Evolutionary conservation across 2,329 filamentous ascomycete species (phyloP).

Genomic region (Scolecobasidium constrictum): DNA sequence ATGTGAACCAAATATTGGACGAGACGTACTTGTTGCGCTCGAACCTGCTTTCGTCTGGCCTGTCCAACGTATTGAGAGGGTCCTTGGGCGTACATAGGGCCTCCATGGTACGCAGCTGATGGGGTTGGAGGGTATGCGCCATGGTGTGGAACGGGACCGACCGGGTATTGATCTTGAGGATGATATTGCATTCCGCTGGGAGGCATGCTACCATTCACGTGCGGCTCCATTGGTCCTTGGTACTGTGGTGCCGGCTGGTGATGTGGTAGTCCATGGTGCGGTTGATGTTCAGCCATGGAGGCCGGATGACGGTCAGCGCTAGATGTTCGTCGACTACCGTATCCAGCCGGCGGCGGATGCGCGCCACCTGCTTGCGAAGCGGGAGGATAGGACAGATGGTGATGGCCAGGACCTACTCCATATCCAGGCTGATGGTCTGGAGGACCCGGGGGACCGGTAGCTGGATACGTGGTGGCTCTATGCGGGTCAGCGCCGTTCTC

Average conservation of each 20-base stretch:
- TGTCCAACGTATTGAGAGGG: not conserved
- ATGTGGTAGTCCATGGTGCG: slow-evolving; percentile 1
- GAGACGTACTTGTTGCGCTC: slow-evolving; percentile 5
- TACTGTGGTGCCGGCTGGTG: not conserved
- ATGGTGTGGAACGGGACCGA: not conserved
- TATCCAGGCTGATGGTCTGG: slow-evolving; percentile 5
- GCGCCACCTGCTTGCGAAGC: not conserved
- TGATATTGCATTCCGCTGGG: slow-evolving; percentile 4
- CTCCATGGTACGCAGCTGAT: not conserved
- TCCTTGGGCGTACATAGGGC: not conserved
- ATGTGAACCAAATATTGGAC: not conserved
- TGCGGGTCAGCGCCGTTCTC: slow-evolving; percentile 4
- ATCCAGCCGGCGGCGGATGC: not conserved
- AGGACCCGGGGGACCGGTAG: slow-evolving; percentile 3
- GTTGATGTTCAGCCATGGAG: not conserved
- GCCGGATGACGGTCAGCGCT: not conserved
- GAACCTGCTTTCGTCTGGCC: slow-evolving; percentile 4
- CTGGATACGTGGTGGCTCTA: not conserved
- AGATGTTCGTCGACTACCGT: not conserved
- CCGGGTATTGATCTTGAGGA: slow-evolving; percentile 6
- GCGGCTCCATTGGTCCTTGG: slow-evolving; percentile 3
- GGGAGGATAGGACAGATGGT: not conserved
- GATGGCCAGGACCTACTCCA: slow-evolving; percentile 2
- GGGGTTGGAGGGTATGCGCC: not conserved
- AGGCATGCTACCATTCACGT: slow-evolving; percentile 1